A percentile compares a stretch with the other conserved stretches of the same genome.
Conservation (phyloP, 352 stramenopile genomes). For the Globisporangium solare region DNA sequence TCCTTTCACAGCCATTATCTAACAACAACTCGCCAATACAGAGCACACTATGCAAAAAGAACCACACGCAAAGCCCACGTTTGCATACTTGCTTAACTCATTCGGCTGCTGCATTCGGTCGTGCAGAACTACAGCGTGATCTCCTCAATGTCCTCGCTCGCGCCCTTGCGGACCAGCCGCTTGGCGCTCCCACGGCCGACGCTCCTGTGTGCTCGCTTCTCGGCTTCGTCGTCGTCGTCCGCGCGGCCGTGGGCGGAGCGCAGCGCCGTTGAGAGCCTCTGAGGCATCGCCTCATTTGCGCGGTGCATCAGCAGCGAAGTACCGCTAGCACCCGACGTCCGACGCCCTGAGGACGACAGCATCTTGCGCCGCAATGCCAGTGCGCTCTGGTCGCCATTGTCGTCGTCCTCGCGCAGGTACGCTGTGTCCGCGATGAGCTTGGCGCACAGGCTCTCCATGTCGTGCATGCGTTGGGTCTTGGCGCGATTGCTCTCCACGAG, state of each 20-base stretch:
- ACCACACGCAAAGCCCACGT: neutral
- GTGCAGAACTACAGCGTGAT: conserved; percentile 28
- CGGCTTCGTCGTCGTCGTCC: neutral
- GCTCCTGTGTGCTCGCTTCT: neutral
- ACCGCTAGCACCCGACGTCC: too few species aligned
- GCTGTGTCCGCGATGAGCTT: conserved; percentile 53
- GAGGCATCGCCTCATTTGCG: conserved; percentile 1
- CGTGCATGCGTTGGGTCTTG: conserved; percentile 50
- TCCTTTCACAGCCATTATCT: conserved; percentile 15
- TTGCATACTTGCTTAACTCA: too few species aligned
- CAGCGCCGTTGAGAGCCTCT: conserved; percentile 29
- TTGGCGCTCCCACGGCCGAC: conserved; percentile 22
- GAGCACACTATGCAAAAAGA: neutral
- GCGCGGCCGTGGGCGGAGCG: conserved; percentile 14
- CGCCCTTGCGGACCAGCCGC: conserved; percentile 14
- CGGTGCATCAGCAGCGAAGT: neutral
- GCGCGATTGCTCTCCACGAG: conserved; percentile 53
- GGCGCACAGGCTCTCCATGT: conserved; percentile 62
- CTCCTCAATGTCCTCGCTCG: conserved; percentile 38
- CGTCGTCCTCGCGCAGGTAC: conserved; percentile 29
- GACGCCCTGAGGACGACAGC: too few species aligned
- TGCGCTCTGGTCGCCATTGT: conserved; percentile 9
- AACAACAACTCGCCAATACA: too few species aligned
- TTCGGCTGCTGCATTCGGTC: neutral
- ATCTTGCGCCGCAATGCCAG: neutral